Evolutionary conservation across 2,329 filamentous ascomycete genomes (phyloP).

Genomic region (Byssothecium circinans): DNA sequence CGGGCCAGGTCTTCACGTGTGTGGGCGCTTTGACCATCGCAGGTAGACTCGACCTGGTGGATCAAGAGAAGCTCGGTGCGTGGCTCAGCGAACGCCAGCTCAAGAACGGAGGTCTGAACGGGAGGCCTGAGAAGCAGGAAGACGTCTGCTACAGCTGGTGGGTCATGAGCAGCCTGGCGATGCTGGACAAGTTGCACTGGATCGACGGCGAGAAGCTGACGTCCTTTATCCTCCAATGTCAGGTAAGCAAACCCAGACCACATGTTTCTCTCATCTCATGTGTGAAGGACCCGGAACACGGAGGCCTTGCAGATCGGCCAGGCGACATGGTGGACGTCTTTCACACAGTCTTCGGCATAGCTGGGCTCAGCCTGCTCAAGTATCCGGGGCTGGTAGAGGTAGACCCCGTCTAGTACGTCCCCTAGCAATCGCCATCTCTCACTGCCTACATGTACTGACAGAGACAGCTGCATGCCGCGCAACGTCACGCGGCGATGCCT

Average conservation of each 20-base stretch:
- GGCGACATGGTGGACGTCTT: slow-evolving; percentile 97
- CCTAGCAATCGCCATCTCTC: neutral
- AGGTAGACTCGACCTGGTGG: slow-evolving; percentile 75
- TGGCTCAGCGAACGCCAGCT: slow-evolving; percentile 96
- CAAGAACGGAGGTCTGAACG: slow-evolving; percentile 85
- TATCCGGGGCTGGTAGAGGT: slow-evolving; percentile 77
- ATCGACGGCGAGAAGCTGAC: slow-evolving; percentile 81
- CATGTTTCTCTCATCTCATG: slow-evolving; percentile 8
- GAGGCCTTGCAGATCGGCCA: slow-evolving; percentile 86
- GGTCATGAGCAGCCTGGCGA: slow-evolving; percentile 88
- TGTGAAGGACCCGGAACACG: slow-evolving; percentile 69
- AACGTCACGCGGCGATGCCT: slow-evolving; percentile 42
- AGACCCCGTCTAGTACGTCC: slow-evolving; percentile 80
- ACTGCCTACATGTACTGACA: slow-evolving; percentile 1
- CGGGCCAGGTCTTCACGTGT: slow-evolving; percentile 95
- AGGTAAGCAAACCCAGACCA: slow-evolving; percentile 51
- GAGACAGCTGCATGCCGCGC: slow-evolving; percentile 44
- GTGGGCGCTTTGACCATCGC: slow-evolving; percentile 84
- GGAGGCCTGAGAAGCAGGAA: slow-evolving; percentile 90
- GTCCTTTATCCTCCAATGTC: slow-evolving; percentile 81
- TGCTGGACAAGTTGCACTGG: slow-evolving; percentile 88
- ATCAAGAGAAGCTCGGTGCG: slow-evolving; percentile 77
- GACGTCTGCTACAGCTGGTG: slow-evolving; percentile 99
- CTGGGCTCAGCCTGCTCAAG: slow-evolving; percentile 81
- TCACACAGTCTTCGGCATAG: slow-evolving; percentile 87